phyloP scores from a whole-genome alignment of 2,329 filamentous ascomycete species.

The Davidsoniella virescens region DNA sequence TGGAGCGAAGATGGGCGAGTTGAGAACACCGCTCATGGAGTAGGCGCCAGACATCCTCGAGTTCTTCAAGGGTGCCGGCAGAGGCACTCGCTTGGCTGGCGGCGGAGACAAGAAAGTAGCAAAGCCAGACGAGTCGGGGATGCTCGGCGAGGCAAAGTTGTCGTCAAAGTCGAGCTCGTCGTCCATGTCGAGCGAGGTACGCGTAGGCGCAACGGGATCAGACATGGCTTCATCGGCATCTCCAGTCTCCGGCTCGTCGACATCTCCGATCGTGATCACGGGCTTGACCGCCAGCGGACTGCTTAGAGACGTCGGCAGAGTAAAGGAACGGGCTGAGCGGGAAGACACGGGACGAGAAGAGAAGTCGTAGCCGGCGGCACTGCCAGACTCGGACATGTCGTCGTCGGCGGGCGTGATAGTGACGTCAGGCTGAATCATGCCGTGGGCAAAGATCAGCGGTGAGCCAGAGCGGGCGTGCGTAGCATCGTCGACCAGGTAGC shows the following conservation, averaged over 20 bases:
- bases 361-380: not conserved
- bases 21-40: constrained; percentile 3
- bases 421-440: constrained; percentile 3
- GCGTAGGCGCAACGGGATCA: not conserved
- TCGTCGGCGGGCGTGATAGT: constrained; percentile 9
- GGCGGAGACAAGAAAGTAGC: constrained; percentile 36
- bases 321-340: constrained; percentile 5
- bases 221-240: not conserved
- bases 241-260: not conserved
- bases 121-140: constrained; percentile 28
- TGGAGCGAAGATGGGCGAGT: constrained; percentile 7
- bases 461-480: constrained; percentile 16
- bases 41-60: constrained; percentile 2
- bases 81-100: constrained; percentile 26
- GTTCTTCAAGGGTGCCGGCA: constrained; percentile 12
- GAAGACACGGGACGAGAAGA: constrained; percentile 5
- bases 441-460: not conserved
- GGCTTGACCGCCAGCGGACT: constrained; percentile 7
- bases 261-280: not conserved
- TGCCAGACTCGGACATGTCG: not conserved
- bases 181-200: constrained; percentile 19
- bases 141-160: constrained; percentile 41
- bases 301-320: constrained; percentile 1
- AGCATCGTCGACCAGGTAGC: constrained; percentile 34
- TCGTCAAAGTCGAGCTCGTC: constrained; percentile 39